Percentiles rank a stretch among this genome's conserved stretches.
Conservation (phyloP, 208 protist genomes). For the Trypanosoma cruzi region DNA sequence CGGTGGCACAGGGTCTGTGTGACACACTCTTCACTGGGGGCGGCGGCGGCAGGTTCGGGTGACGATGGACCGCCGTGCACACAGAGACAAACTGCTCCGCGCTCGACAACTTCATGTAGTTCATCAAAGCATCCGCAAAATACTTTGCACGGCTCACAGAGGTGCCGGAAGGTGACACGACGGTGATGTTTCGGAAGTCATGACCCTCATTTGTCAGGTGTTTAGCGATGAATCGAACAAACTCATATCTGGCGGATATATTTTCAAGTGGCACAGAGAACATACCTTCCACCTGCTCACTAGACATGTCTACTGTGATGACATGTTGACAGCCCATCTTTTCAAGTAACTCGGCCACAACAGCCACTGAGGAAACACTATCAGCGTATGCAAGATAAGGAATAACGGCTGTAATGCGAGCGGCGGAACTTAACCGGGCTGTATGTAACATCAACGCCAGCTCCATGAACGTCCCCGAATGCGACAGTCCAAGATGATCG, state of each 20-base stretch:
- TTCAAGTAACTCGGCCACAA: constrained; percentile 92
- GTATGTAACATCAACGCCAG: constrained; percentile 88
- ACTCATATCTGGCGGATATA: constrained; percentile 87
- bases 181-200: constrained; percentile 66
- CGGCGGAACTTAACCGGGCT: constrained; percentile 72
- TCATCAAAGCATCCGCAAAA: constrained; percentile 88
- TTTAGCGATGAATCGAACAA: constrained; percentile 76
- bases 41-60: neutral
- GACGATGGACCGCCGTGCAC: constrained; percentile 76
- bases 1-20: neutral
- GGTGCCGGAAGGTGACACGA: constrained; percentile 67
- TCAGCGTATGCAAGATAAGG: constrained; percentile 93
- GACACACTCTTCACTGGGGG: neutral
- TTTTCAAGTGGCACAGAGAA: constrained; percentile 94
- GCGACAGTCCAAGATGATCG: constrained; percentile 86
- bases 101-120: constrained; percentile 66
- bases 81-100: constrained; percentile 76
- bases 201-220: constrained; percentile 70
- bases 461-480: constrained; percentile 92
- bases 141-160: constrained; percentile 73
- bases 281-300: constrained; percentile 94
- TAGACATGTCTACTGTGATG: constrained; percentile 93
- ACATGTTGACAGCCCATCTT: constrained; percentile 88
- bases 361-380: constrained; percentile 93
- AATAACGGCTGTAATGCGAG: constrained; percentile 93